phyloP scores from a whole-genome alignment of 73 alveolate genomes.

The Blepharisma japonicum region DNA sequence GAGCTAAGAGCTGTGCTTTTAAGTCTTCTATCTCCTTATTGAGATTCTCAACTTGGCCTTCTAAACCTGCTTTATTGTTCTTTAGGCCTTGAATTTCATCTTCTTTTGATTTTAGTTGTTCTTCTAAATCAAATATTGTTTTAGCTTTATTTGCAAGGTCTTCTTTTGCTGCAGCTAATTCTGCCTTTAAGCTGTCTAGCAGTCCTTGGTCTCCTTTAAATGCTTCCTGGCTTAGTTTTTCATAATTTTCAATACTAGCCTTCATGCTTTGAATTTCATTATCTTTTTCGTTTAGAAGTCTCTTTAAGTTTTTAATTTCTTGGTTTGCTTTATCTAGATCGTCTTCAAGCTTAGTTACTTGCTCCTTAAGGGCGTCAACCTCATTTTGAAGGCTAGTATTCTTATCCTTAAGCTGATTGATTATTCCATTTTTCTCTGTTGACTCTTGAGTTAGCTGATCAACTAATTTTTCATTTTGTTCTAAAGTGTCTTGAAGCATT shows the following conservation, averaged over 20 bases:
- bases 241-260: too few species aligned
- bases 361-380: not conserved
- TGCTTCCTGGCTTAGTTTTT: too few species aligned
- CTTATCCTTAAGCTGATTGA: not conserved
- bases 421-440: not conserved
- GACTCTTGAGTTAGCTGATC: not conserved
- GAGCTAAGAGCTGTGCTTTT: not conserved
- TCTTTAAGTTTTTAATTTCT: constrained; percentile 11
- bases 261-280: not conserved
- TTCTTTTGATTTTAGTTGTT: not conserved
- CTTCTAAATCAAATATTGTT: not conserved
- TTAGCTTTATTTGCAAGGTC: not conserved
- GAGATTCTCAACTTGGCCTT: not conserved
- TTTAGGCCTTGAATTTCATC: not conserved
- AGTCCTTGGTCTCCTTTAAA: too few species aligned
- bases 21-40: not conserved
- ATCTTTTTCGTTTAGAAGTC: constrained; percentile 5
- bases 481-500: not conserved
- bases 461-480: not conserved
- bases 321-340: not conserved
- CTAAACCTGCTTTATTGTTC: not conserved
- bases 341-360: not conserved
- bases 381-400: not conserved
- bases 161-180: not conserved
- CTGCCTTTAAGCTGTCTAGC: too few species aligned